Base-by-base conservation (phyloP, 2,329 filamentous ascomycete genomes). In the Diaporthe sp. region DNA sequence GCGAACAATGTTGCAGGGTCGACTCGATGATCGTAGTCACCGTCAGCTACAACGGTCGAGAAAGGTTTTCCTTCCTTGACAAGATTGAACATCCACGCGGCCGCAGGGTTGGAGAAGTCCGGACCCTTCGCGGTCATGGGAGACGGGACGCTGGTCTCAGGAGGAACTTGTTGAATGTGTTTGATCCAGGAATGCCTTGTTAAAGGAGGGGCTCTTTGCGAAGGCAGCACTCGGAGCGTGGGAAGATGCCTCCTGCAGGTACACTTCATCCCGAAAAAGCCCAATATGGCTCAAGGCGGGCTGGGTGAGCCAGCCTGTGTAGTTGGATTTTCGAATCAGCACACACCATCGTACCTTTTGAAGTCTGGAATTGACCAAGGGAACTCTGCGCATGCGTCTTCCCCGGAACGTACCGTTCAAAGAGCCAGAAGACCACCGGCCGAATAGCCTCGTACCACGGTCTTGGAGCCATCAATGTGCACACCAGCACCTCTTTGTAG, bases 161-260 rank as follows among this genome's bases (percentile, higher is more conserved):
- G 40, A 17, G 60, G 25, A 19, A n/a, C 17, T 33, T 45, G 60
- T 15, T 45, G n/a, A 19, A 47, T 38, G 33, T n/a, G 33, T 17
- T 22, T 45, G 38, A 12, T 42, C 58, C 12, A 61, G n/a, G 25
- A 45, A 61, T 7, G 40, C 25, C 60, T 30, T 30, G 38, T 64
- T 25, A 13, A 47, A 64, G 4, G 60, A 17, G 2, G 38, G 60
- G 9, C 45, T 38, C 40, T 64, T 47, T 33, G 58, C 58, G 9
- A 64, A 64, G 38, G 60, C 40, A 12, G 60, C 60, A n/a, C 40
- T 64, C 25, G 60, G 60, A 10, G 60, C 47, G 10, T 45, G 60
- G 60, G 33, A 33, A 6, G 40, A 64, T 45, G 40, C 25, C 4
- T 64, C 60, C 17, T 47, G 60, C 25, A 45, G 40, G 13, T 47